phyloP scores from a whole-genome alignment of 179 eudicot genomes.

The Silene vulgaris region DNA sequence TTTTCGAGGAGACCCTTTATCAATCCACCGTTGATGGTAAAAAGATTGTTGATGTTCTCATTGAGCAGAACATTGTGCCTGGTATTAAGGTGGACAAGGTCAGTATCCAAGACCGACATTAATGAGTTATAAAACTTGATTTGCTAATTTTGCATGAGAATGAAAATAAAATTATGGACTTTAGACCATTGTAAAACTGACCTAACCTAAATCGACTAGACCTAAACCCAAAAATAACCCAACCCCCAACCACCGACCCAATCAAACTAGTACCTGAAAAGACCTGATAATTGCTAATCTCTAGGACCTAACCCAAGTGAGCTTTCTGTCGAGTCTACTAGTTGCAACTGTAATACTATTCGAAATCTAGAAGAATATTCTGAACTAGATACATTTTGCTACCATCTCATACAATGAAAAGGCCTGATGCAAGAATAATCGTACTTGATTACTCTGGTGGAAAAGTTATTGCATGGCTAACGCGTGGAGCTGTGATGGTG shows the following conservation, averaged over 20 bases:
- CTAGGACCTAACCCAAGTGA: background rate
- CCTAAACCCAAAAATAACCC: background rate
- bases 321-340: background rate
- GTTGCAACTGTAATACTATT: background rate
- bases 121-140: background rate
- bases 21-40: conserved; percentile 54
- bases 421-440: conserved; percentile 7
- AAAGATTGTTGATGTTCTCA: conserved; percentile 45
- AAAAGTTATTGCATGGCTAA: background rate
- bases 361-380: background rate
- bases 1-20: conserved; percentile 53
- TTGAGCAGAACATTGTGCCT: conserved; percentile 51
- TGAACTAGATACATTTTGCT: background rate
- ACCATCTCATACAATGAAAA: background rate
- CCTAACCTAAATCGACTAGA: background rate
- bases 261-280: background rate
- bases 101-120: background rate
- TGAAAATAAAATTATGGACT: background rate
- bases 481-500: background rate
- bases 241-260: background rate
- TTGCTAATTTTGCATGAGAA: background rate
- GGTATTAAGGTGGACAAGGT: conserved; percentile 64
- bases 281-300: too few relatives aligned
- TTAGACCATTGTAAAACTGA: background rate
- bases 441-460: background rate